phyloP scores from a whole-genome alignment of 1,284 basidiomycete genomes.

The Neotropicomus parvogracilis region DNA sequence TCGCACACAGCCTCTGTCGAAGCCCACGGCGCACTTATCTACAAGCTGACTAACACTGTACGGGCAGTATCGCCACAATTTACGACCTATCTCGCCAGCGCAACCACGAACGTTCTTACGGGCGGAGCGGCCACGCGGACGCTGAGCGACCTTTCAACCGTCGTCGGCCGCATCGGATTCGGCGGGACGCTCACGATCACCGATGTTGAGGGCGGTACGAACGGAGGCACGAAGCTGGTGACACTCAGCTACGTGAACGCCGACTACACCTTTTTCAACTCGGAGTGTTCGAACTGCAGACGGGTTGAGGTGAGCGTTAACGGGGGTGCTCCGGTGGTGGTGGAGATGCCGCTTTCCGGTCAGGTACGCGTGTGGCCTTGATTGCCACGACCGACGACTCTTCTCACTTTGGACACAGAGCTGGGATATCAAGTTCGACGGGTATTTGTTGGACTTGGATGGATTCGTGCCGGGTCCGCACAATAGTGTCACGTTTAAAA shows the following conservation, averaged over 20 bases:
- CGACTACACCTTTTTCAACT: slow-evolving; percentile 10
- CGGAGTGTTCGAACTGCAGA: slow-evolving; percentile 11
- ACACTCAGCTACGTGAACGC: slow-evolving; percentile 13
- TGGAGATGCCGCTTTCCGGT: slow-evolving; percentile 15
- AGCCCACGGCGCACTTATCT: slow-evolving; percentile 8
- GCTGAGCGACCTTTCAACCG: neutral
- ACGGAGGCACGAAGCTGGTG: slow-evolving; percentile 7
- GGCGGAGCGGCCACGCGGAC: slow-evolving; percentile 3
- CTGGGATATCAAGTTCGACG: slow-evolving; percentile 8
- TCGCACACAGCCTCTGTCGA: neutral
- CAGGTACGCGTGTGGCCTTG: slow-evolving; percentile 9
- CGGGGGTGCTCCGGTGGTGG: neutral
- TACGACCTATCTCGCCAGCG: slow-evolving; percentile 6
- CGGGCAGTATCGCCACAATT: neutral
- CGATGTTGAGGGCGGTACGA: slow-evolving; percentile 9
- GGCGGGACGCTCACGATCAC: slow-evolving; percentile 8
- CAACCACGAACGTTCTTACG: slow-evolving; percentile 3
- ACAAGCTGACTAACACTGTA: slow-evolving; percentile 5
- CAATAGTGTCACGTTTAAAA: slow-evolving; percentile 9
- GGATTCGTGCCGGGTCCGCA: slow-evolving; percentile 10
- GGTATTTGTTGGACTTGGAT: slow-evolving; percentile 7
- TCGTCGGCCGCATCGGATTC: slow-evolving; percentile 4
- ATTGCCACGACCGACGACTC: too few species aligned
- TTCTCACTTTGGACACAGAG: neutral
- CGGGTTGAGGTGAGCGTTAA: slow-evolving; percentile 9